Conservation (phyloP, 2,329 filamentous ascomycete species). For the Thermochaetoides dissita region DNA sequence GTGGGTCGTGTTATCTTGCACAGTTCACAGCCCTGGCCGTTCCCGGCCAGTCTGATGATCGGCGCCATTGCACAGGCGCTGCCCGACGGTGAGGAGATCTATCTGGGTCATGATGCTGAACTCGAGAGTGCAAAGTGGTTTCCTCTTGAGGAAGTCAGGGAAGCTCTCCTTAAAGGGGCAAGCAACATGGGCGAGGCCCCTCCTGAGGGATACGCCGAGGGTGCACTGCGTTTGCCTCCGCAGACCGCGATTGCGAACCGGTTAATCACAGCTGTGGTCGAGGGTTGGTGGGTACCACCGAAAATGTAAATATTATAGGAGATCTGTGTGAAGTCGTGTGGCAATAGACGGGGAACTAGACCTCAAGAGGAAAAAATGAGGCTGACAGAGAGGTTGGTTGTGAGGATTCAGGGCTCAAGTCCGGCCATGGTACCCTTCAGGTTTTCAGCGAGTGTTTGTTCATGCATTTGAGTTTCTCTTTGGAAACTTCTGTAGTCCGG, state of each 20-base stretch:
- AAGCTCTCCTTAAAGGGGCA: conserved; percentile 55
- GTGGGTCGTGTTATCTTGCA: conserved; percentile 70
- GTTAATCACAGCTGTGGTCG: conserved; percentile 64
- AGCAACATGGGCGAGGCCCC: conserved; percentile 52
- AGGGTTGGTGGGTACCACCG: conserved; percentile 51
- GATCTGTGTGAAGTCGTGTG: too few species aligned
- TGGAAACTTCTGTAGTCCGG: too few species aligned
- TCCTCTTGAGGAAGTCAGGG: conserved; percentile 61
- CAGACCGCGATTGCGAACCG: conserved; percentile 85
- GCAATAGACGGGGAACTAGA: too few species aligned
- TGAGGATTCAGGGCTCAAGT: too few species aligned
- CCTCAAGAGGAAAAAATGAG: too few species aligned
- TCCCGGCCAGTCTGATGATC: conserved; percentile 74
- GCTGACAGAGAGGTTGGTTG: too few species aligned
- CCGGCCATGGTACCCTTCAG: too few species aligned
- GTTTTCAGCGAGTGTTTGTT: too few species aligned
- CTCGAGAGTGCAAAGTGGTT: conserved; percentile 87
- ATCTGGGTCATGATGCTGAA: conserved; percentile 78
- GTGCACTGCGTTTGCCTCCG: conserved; percentile 66
- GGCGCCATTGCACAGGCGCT: conserved; percentile 76
- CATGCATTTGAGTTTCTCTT: too few species aligned
- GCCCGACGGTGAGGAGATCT: conserved; percentile 63
- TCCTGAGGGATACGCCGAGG: conserved; percentile 57
- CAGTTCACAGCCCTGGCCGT: conserved; percentile 78
- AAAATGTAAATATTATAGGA: conserved; percentile 30